Base-by-base conservation (phyloP, 345 rosid genomes). In the Turritis glabra region DNA sequence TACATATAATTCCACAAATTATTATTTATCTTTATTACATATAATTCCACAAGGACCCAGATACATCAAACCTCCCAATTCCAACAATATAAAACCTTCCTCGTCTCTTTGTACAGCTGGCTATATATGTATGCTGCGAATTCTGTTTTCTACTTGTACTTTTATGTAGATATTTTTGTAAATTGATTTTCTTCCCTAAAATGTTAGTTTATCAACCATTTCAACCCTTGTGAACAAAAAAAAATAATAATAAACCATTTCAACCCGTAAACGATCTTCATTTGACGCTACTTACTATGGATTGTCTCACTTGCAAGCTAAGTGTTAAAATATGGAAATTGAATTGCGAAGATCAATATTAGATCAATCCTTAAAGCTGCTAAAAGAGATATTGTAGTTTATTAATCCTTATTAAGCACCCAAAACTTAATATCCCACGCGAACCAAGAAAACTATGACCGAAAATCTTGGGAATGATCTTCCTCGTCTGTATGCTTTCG, bases 401-500 rank as follows among this genome's bases (percentile, higher is more conserved):
- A 68, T 27, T 4, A 54, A 7, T 23, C 52, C 63, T 38, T 55
- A 26, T 18, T 29, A 54, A 41, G 41, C 26, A 68, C 6, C 23
- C 4, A 15, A 15, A 46, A 29, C n/a, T n/a, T n/a, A n/a, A 43
- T 11, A 47, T 59, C 67, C 51, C 50, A 33, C 59, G 19, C 22
- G 0, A 40, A n/a, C 23, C 61, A 37, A 61, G 51, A 61, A 37
- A 37, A 35, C 26, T 37, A 71, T 60, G 60, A 60, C 51, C 69
- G 25, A 71, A 51, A 54, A 40, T 63, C 44, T 52, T 29, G 11
- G 13, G 15, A 40, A 73, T n/a, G n/a, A n/a, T 53, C 71, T 53
- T 53, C 66, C 64, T 70, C 56, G 48, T 33, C 25, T 33, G 37
- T 43, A 53, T 43, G 64, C 55, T 64, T 30, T 64, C 26, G 56